Evolutionary conservation across 805 yeast species (phyloP).

Genomic region (Candida khao-thaluensis): DNA sequence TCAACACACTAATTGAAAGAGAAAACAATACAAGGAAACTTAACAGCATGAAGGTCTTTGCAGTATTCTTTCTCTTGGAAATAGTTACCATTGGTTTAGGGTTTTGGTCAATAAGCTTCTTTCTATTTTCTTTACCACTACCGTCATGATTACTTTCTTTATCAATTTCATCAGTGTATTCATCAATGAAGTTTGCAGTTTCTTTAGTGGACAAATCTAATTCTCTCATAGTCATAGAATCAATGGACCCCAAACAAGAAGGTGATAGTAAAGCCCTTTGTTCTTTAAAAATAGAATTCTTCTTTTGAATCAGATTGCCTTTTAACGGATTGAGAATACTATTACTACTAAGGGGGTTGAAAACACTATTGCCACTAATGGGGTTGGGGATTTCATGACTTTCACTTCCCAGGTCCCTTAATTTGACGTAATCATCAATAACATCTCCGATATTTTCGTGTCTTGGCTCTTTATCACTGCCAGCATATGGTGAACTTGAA

Average conservation of each 20-base stretch:
- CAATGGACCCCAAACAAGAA: background rate
- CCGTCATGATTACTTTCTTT: background rate
- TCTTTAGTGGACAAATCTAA: too few species aligned
- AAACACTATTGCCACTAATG: constrained; percentile 11
- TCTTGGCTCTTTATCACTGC: constrained; percentile 5
- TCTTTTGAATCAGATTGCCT: constrained; percentile 9
- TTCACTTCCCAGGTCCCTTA: background rate
- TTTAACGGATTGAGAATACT: constrained; percentile 19
- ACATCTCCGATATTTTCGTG: constrained; percentile 3
- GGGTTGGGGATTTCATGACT: constrained; percentile 1
- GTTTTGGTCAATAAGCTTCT: background rate
- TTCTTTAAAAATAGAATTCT: constrained; percentile 17
- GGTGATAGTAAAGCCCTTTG: constrained; percentile 10
- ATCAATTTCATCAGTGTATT: background rate
- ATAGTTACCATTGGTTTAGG: background rate
- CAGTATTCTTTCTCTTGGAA: background rate
- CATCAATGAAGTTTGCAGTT: background rate
- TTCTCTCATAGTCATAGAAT: too few species aligned
- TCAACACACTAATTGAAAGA: constrained; percentile 10
- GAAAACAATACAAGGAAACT: background rate
- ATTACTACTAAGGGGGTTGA: constrained; percentile 4
- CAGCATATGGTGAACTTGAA: background rate
- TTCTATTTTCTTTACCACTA: background rate
- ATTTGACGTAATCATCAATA: constrained; percentile 2
- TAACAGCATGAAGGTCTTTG: background rate